Evolutionary conservation across 345 rosid species (phyloP).

Genomic region (Abelmoschus esculentus): DNA sequence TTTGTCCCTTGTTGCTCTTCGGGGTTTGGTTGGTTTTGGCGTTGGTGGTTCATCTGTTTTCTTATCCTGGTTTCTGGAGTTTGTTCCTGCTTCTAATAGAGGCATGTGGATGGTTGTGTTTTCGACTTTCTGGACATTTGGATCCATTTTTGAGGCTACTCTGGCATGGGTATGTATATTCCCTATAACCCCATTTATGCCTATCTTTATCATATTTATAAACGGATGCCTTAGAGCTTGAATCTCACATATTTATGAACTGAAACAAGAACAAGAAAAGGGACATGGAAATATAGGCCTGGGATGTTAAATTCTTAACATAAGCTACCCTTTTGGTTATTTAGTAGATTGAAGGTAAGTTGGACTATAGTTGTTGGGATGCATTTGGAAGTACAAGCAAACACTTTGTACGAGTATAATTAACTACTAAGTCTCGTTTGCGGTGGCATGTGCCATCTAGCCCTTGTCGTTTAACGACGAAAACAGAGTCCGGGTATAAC

Average conservation of each 20-base stretch:
- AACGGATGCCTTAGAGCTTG: background rate
- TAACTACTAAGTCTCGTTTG: background rate
- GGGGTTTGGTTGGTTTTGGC: constrained; percentile 55
- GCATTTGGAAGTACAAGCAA: background rate
- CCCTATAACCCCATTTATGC: background rate
- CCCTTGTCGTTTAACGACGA: background rate
- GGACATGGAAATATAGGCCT: background rate
- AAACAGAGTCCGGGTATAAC: background rate
- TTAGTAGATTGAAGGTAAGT: background rate
- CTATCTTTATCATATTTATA: background rate
- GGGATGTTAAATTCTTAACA: background rate
- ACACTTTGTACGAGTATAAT: too few species aligned
- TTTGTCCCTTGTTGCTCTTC: constrained; percentile 22
- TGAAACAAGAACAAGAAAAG: background rate
- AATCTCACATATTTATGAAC: background rate
- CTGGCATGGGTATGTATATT: constrained; percentile 44
- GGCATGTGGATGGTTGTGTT: constrained; percentile 55
- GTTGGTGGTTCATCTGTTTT: constrained; percentile 57
- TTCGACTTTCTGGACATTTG: constrained; percentile 47
- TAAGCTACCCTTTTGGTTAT: too few species aligned
- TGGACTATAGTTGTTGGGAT: background rate
- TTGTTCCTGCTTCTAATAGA: constrained; percentile 45
- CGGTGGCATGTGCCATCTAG: background rate
- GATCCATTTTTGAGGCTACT: constrained; percentile 47
- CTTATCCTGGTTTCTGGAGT: constrained; percentile 48